A percentile compares a stretch with the other conserved stretches of the same genome.
These are phyloP conservation scores for Backusella parvicylindrica DNA, from an alignment of 192 early-diverging fungal genomes.

Conservation along the genomic window DNA sequence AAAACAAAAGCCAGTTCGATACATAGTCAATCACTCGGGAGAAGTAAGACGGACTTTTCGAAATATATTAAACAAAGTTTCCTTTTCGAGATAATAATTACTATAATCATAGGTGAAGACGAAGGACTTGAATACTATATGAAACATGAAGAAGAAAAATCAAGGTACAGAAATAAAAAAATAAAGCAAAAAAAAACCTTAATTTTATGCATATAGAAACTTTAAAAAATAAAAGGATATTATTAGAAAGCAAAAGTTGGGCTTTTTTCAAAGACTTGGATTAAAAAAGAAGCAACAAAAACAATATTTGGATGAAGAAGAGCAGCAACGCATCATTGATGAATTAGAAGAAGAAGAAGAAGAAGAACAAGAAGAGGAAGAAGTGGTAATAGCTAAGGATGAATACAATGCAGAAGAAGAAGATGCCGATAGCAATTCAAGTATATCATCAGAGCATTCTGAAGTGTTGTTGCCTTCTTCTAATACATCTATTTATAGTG, in stretches of 20 bases:
- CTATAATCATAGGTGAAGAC: not conserved
- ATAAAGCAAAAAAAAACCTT: not conserved
- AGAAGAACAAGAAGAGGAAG: not conserved
- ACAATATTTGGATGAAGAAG: not conserved
- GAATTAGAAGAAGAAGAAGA: not conserved
- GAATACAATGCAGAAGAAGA: not conserved
- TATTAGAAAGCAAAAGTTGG: conserved; percentile 2
- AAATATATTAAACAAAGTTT: not conserved
- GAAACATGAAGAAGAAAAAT: not conserved
- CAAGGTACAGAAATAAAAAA: not conserved
- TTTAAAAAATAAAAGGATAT: not conserved
- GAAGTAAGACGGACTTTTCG: not conserved
- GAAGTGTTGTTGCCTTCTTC: not conserved
- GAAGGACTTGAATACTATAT: not conserved
- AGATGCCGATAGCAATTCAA: not conserved
- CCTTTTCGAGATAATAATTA: not conserved
- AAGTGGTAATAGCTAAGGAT: not conserved
- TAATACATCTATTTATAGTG: not conserved
- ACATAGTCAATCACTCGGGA: not conserved
- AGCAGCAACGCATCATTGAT: not conserved
- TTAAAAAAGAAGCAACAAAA: conserved; percentile 6
- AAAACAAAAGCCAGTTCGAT: not conserved
- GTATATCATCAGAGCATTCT: not conserved
- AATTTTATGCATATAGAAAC: not conserved
- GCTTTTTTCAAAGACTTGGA: conserved; percentile 1